Conservation (phyloP, 164 flowering plant species). For the Magnolia kwangsiensis region DNA sequence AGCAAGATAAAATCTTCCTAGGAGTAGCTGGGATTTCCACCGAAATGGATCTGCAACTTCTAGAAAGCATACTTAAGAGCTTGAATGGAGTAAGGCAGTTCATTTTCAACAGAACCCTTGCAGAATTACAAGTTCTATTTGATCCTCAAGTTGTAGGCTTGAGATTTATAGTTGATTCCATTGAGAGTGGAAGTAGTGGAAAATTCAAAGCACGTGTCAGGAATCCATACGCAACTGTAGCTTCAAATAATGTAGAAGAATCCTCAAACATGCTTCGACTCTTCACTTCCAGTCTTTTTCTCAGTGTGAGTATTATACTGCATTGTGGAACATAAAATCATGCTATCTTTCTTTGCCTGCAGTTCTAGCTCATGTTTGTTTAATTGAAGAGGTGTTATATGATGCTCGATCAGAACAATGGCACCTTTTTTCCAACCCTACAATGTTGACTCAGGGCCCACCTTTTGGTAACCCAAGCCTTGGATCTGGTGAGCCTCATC, state of each 20-base stretch:
- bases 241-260: conserved; percentile 62
- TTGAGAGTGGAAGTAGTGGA: conserved; percentile 60
- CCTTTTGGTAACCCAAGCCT: background rate
- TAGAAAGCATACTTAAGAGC: conserved; percentile 57
- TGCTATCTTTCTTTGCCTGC: background rate
- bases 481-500: background rate
- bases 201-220: conserved; percentile 53
- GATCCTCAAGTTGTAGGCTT: conserved; percentile 79
- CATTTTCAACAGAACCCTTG: conserved; percentile 36
- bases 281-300: conserved; percentile 69
- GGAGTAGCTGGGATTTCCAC: conserved; percentile 52
- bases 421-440: background rate
- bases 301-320: conserved; percentile 65
- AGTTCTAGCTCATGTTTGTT: background rate
- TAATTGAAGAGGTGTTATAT: background rate
- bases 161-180: conserved; percentile 70
- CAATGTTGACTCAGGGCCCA: background rate
- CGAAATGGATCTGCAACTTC: conserved; percentile 55
- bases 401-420: background rate
- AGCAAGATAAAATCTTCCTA: conserved; percentile 65
- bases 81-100: conserved; percentile 74
- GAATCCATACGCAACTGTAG: conserved; percentile 73
- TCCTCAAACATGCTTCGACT: conserved; percentile 77
- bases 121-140: conserved; percentile 64
- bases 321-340: background rate